phyloP scores from a whole-genome alignment of 805 yeast genomes.

The Ogataea nonfermentans region DNA sequence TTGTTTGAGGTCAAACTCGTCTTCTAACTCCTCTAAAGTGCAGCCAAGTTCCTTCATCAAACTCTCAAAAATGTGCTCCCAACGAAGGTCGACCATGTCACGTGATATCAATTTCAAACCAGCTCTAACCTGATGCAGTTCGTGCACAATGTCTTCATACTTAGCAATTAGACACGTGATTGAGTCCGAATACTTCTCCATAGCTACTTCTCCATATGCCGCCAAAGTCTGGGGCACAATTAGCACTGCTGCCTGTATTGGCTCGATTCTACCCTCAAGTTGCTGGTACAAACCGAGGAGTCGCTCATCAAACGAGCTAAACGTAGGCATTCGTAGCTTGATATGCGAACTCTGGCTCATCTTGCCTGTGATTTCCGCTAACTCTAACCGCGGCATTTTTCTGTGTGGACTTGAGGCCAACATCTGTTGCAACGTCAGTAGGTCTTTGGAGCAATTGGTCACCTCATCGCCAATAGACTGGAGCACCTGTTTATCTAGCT shows the following conservation, averaged over 20 bases:
- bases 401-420: constrained; percentile 41
- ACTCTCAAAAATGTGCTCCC: constrained; percentile 53
- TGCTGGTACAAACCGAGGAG: constrained; percentile 42
- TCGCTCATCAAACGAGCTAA: constrained; percentile 37
- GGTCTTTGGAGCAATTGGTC: constrained; percentile 34
- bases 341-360: constrained; percentile 10
- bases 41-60: constrained; percentile 42
- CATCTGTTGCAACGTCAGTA: constrained; percentile 38
- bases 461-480: constrained; percentile 42
- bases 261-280: constrained; percentile 43
- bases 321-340: constrained; percentile 38
- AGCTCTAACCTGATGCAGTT: constrained; percentile 40
- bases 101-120: constrained; percentile 42
- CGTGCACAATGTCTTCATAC: constrained; percentile 39
- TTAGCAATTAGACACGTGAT: constrained; percentile 35
- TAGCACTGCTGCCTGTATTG: constrained; percentile 50
- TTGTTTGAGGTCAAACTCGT: constrained; percentile 1
- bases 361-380: constrained; percentile 11
- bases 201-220: constrained; percentile 38
- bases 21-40: constrained; percentile 29
- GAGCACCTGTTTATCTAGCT: constrained; percentile 41
- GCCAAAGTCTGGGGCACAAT: constrained; percentile 51
- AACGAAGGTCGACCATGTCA: constrained; percentile 51
- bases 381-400: constrained; percentile 23
- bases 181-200: constrained; percentile 31